phyloP scores from a whole-genome alignment of 192 early-diverging fungal species.

The Coemansia sp. region DNA sequence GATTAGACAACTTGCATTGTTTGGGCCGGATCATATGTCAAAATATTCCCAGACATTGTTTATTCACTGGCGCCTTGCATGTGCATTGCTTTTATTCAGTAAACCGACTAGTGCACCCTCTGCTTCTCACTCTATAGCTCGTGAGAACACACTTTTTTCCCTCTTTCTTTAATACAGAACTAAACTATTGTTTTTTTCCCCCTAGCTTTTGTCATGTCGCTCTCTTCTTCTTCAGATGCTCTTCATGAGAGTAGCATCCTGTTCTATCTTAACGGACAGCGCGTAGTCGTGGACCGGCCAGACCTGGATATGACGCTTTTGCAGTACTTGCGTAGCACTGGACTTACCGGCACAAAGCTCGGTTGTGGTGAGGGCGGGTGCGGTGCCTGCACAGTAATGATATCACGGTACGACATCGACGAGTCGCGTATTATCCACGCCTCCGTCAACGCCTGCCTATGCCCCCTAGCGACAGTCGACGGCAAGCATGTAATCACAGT shows the following conservation, averaged over 20 bases:
- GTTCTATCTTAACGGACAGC: conserved; percentile 68
- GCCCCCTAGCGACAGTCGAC: conserved; percentile 72
- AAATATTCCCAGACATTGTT: no score
- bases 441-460: conserved; percentile 73
- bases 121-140: neutral
- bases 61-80: no score
- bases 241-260: conserved; percentile 19
- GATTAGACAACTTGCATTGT: no score
- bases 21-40: no score
- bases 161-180: neutral
- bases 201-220: neutral
- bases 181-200: neutral
- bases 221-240: neutral
- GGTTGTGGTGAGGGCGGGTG: conserved; percentile 83
- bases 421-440: conserved; percentile 51
- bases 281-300: conserved; percentile 59
- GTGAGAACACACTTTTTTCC: neutral
- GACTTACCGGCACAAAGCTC: conserved; percentile 78
- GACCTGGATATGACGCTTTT: conserved; percentile 69
- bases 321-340: conserved; percentile 67
- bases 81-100: no score
- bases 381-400: conserved; percentile 81
- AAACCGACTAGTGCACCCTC: no score
- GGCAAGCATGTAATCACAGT: conserved; percentile 84
- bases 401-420: conserved; percentile 63